Conservation (phyloP, 352 stramenopile genomes). For the Plasmopara halstedii region DNA sequence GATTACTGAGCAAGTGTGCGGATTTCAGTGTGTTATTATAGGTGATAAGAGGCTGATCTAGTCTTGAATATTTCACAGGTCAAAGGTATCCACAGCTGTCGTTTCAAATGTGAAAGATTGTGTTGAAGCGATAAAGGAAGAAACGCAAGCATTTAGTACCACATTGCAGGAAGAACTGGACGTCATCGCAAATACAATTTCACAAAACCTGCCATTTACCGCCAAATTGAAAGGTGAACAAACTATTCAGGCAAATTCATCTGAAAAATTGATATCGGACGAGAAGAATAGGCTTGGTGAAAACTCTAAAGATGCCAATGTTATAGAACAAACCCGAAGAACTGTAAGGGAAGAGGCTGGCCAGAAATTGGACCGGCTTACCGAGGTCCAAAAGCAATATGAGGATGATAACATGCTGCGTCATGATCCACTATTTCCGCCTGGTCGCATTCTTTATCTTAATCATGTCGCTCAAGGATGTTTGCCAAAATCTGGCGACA, state of each 20-base stretch:
- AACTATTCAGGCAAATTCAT: neutral
- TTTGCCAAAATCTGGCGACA: conserved; percentile 2
- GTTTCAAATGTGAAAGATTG: conserved; percentile 45
- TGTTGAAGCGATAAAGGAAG: conserved; percentile 49
- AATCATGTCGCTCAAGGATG: conserved; percentile 24
- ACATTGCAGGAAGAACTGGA: conserved; percentile 44
- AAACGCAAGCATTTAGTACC: conserved; percentile 34
- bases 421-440: conserved; percentile 59
- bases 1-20: conserved; percentile 56
- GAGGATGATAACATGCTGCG: conserved; percentile 27
- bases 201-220: conserved; percentile 20
- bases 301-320: conserved; percentile 14
- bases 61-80: conserved; percentile 13
- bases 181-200: conserved; percentile 23
- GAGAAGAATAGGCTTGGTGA: conserved; percentile 1
- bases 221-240: conserved; percentile 2
- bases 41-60: neutral
- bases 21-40: neutral
- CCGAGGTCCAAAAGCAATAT: conserved; percentile 11
- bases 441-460: conserved; percentile 64
- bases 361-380: conserved; percentile 9
- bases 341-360: conserved; percentile 11
- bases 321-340: conserved; percentile 11
- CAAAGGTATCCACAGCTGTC: conserved; percentile 48
- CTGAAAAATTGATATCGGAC: neutral